phyloP scores from a whole-genome alignment of 2,329 filamentous ascomycete species.

The Blastomyces parvus region DNA sequence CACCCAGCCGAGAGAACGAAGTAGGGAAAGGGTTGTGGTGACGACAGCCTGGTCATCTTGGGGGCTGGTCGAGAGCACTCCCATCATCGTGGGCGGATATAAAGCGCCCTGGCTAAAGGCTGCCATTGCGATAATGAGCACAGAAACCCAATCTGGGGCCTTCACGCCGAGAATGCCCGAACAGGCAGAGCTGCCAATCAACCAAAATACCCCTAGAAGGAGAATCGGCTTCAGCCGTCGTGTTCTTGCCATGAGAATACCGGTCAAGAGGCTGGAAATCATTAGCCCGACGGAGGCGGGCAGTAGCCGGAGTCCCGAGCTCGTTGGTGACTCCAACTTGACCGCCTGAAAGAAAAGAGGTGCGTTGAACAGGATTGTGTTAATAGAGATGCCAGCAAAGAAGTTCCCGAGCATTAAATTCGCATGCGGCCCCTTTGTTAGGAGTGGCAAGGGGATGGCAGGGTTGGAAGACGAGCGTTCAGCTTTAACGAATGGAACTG shows the following conservation, averaged over 20 bases:
- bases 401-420: conserved; percentile 45
- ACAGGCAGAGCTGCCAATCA: conserved; percentile 44
- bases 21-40: conserved; percentile 60
- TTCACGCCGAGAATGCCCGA: conserved; percentile 44
- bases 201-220: conserved; percentile 40
- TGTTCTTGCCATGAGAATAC: conserved; percentile 54
- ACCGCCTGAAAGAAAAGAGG: conserved; percentile 70
- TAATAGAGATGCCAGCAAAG: conserved; percentile 40
- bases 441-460: conserved; percentile 42
- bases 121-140: conserved; percentile 48
- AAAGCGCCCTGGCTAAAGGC: conserved; percentile 54
- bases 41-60: conserved; percentile 58
- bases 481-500: conserved; percentile 33
- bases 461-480: conserved; percentile 37
- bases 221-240: conserved; percentile 52
- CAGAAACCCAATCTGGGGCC: conserved; percentile 44
- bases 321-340: conserved; percentile 57
- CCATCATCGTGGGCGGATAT: conserved; percentile 56
- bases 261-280: conserved; percentile 46
- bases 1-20: conserved; percentile 60
- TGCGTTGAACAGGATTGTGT: conserved; percentile 57
- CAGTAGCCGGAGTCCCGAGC: conserved; percentile 62
- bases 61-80: conserved; percentile 49
- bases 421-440: conserved; percentile 39
- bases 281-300: conserved; percentile 52